Percentiles rank a stretch among this genome's conserved stretches.
Conservation (phyloP, 1,284 basidiomycete species). For the Ustanciosporium gigantosporum region DNA sequence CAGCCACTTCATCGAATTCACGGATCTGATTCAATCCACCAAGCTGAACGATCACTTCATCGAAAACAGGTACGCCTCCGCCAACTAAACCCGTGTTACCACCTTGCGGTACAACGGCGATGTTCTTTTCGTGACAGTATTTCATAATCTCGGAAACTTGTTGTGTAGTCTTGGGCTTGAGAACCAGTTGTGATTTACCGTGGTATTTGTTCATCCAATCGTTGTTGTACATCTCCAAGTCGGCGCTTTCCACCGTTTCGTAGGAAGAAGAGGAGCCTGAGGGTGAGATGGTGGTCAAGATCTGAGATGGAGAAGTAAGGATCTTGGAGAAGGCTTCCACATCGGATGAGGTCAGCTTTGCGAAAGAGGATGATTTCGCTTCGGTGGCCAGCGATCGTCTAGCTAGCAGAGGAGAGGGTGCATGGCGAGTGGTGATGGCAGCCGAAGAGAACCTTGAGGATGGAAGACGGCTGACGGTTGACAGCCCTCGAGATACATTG, state of each 20-base stretch:
- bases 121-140: conserved; percentile 50
- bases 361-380: conserved; percentile 66
- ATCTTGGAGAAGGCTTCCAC: conserved; percentile 64
- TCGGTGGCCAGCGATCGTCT: conserved; percentile 62
- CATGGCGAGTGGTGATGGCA: too few relatives aligned
- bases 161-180: conserved; percentile 83
- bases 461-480: too few relatives aligned
- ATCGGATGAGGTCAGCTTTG: conserved; percentile 63
- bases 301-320: conserved; percentile 62
- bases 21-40: conserved; percentile 81
- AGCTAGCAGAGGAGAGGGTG: too few relatives aligned
- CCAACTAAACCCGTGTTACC: conserved; percentile 97
- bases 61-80: conserved; percentile 86
- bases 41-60: conserved; percentile 86
- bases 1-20: conserved; percentile 76
- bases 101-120: conserved; percentile 87
- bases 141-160: conserved; percentile 78
- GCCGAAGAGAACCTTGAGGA: too few relatives aligned
- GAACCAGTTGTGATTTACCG: conserved; percentile 78
- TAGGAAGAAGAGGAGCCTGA: conserved; percentile 25
- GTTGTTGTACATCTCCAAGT: conserved; percentile 80
- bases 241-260: conserved; percentile 64
- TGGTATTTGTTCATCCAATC: conserved; percentile 99
- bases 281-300: conserved; percentile 64
- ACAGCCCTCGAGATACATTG: too few relatives aligned